Evolutionary conservation across 345 rosid genomes (phyloP), one percentile per base, ranked within the genome.

Genomic region (Dipteronia dyeriana): DNA sequence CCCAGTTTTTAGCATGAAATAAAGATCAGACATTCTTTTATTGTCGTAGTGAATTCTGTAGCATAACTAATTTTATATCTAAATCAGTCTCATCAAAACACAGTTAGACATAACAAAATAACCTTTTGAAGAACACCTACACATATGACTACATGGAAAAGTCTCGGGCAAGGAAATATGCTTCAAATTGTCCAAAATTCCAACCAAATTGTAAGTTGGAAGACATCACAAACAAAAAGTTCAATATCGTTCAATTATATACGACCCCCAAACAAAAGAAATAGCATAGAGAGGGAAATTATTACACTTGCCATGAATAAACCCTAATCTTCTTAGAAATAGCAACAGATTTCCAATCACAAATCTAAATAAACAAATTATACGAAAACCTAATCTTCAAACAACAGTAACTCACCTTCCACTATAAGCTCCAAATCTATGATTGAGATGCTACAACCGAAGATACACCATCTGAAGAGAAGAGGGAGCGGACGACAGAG

Each of bases 1-100:
- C 85, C 98, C 99, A 95, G 82, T 88, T 94, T 78, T 88, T 93
- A 13, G 92, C 91, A 96, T 95, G 85, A 79, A 84, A 74, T 26
- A 75, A 66, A 57, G 60, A 51, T 26, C 73, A 70, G 68, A 49
- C 29, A 56, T 59, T 9, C 67, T 62, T 64, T 51, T 20, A 54
- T 56, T 49, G 49, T 51, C 66, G 41, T 16, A 59, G 17, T 14
- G 6, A 17, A 51, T 26, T 68, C 49, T 19, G 4, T 8, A 17
- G 26, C 61, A 76, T 63, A 47, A 69, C 57, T 34, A 73, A 61
- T 14, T 73, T 71, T 66, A 49, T 3, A 45, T 2, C 4, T 47
- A 43, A 22, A 43, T 64, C 20, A 17, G 64, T 11, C 31, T 78
- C 73, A 53, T 38, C 53, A 17, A 31, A 59, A 71, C 16, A 61